Percentiles rank a stretch among this genome's conserved stretches.
phyloP scores from a whole-genome alignment of 1,139 yeast species.

The Kodamaea derodonti region DNA sequence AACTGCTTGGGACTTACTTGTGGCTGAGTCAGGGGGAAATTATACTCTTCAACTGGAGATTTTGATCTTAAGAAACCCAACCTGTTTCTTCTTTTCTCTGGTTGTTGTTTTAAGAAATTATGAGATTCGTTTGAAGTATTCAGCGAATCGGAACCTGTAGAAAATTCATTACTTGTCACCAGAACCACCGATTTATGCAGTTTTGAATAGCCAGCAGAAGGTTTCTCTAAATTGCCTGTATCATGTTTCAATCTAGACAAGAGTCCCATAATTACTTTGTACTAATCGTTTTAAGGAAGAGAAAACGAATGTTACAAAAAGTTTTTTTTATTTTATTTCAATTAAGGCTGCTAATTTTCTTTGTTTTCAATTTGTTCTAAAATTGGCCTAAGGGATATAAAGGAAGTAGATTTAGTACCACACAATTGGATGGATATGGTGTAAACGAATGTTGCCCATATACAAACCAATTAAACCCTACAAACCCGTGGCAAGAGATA shows the following conservation, averaged over 20 bases:
- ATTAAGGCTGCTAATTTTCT: not conserved
- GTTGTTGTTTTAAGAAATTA: slow-evolving; percentile 2
- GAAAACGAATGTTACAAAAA: no score
- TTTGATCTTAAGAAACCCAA: slow-evolving; percentile 3
- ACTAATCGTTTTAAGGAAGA: no score
- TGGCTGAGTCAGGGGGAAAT: slow-evolving; percentile 2
- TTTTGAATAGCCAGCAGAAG: slow-evolving; percentile 10
- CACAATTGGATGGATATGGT: no score
- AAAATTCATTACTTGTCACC: slow-evolving; percentile 31
- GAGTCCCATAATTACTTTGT: slow-evolving; percentile 15
- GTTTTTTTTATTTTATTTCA: not conserved
- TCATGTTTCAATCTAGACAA: slow-evolving; percentile 17
- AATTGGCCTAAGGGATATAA: slow-evolving; percentile 9
- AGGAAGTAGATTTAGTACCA: no score
- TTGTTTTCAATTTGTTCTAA: slow-evolving; percentile 5
- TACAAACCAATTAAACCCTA: no score
- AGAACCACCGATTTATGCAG: slow-evolving; percentile 17
- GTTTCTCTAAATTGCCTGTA: slow-evolving; percentile 9
- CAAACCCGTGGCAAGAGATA: no score
- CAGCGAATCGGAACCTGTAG: slow-evolving; percentile 33
- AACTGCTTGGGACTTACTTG: not conserved
- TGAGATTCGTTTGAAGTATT: slow-evolving; percentile 28
- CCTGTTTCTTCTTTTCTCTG: slow-evolving; percentile 1
- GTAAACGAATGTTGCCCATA: no score
- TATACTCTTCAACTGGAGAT: slow-evolving; percentile 1